Percentiles rank a stretch among this genome's conserved stretches.
phyloP scores from a whole-genome alignment of 768 basidiomycete species.

The Podaxis sp. region DNA sequence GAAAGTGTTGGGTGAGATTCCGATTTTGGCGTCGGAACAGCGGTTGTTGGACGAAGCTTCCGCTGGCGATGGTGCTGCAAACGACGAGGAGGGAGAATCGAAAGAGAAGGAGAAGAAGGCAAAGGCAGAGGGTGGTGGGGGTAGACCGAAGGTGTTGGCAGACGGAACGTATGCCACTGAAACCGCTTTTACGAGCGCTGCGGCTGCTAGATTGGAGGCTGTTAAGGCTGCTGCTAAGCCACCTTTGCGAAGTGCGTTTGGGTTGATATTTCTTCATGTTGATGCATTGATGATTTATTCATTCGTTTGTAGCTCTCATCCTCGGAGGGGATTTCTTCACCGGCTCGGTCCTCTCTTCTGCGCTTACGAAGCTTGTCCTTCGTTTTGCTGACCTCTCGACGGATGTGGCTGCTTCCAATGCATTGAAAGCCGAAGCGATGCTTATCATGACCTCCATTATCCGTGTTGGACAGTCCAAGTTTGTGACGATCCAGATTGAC shows the following conservation, averaged over 20 bases:
- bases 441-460: constrained; percentile 97
- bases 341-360: constrained; percentile 83
- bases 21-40: constrained; percentile 91
- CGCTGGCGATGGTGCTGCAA: constrained; percentile 31
- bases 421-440: constrained; percentile 92
- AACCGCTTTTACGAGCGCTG: constrained; percentile 76
- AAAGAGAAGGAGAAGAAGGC: constrained; percentile 41
- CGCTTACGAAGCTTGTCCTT: constrained; percentile 89
- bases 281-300: background rate
- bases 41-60: constrained; percentile 75
- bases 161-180: constrained; percentile 99
- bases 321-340: constrained; percentile 98
- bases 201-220: constrained; percentile 67
- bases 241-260: constrained; percentile 70
- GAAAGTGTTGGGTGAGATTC: constrained; percentile 92
- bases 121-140: constrained; percentile 44
- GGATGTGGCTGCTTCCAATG: constrained; percentile 54
- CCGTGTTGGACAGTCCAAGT: constrained; percentile 96
- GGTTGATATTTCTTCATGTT: background rate
- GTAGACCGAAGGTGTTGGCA: constrained; percentile 79
- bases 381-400: constrained; percentile 61
- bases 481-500: constrained; percentile 92
- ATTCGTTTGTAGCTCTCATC: constrained; percentile 59
- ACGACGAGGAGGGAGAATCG: constrained; percentile 43
- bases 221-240: constrained; percentile 89